Base-by-base conservation (phyloP, 139 green algal species). In the Pleodorina starrii region DNA sequence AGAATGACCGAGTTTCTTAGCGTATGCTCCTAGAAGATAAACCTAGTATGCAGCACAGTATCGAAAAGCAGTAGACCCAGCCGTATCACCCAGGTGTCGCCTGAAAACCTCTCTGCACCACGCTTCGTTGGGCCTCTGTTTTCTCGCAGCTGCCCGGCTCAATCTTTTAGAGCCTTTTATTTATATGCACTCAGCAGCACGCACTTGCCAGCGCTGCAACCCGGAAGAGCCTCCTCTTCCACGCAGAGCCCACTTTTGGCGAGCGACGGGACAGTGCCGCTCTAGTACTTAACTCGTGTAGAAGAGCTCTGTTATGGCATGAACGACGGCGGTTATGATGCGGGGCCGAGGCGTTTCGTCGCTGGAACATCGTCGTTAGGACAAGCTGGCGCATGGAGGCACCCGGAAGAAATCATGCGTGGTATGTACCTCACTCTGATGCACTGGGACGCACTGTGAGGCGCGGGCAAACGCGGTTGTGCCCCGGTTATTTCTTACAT, bases 341-440 rank as follows among this genome's bases (percentile, higher is more conserved):
- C 19, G 72, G 72, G 72, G 27, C 72, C 14, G 6, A 35, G 72
- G 40, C 42, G 40, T 80, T 54, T 80, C 72, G 72, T 38, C 42
- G 35, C 16, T 19, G 9, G 57, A 16, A 57, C 5, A 59, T 80
- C 6, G 40, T 54, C 40, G 72, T 35, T 80, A 80, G 72, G 7
- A n/a, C n/a, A n/a, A n/a, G 40, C 23, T n/a, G 21, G 40, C 72
- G 10, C 42, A 80, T 80, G 72, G 72, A 57, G 2, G 35, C 57
- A 36, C 9, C 72, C 38, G 72, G 40, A 80, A 80, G 72, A 14
- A 80, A 19, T 40, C 57, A 80, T 80, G 72, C 72, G 40, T 80
- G 72, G 72, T 80, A 36, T 36, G 72, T 76, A 32, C 25, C 27
- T 32, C 63, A 40, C n/a, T 38, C 29, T 1, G 16, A 42, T 73